phyloP scores from a whole-genome alignment of 805 yeast genomes.

The Candida methanosorbosa region DNA sequence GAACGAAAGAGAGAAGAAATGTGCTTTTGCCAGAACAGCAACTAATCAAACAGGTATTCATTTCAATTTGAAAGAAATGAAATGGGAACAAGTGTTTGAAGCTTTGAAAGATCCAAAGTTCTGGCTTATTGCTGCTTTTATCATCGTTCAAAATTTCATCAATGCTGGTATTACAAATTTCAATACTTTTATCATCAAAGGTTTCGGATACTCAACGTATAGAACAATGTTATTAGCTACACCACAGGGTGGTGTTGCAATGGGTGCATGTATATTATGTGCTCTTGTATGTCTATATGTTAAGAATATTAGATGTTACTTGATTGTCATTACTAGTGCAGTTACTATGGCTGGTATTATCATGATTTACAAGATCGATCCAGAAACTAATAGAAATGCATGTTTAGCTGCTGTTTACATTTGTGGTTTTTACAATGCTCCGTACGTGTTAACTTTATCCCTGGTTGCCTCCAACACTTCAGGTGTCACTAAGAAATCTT shows the following conservation, averaged over 20 bases:
- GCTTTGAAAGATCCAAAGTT: slow-evolving; percentile 37
- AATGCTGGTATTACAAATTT: slow-evolving; percentile 3
- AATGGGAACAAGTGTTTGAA: slow-evolving; percentile 44
- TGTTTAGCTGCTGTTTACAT: slow-evolving; percentile 1
- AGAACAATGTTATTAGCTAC: slow-evolving; percentile 21
- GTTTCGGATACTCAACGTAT: slow-evolving; percentile 3
- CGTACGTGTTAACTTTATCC: slow-evolving; percentile 8
- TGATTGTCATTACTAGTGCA: slow-evolving; percentile 15
- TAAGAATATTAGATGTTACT: slow-evolving; percentile 15
- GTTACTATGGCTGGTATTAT: slow-evolving; percentile 24
- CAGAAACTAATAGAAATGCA: slow-evolving; percentile 2
- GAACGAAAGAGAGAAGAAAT: slow-evolving; percentile 29
- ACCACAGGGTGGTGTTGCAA: slow-evolving; percentile 27
- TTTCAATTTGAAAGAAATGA: slow-evolving; percentile 49
- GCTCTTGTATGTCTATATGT: slow-evolving; percentile 12
- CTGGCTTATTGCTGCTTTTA: slow-evolving; percentile 25
- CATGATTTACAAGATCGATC: slow-evolving; percentile 16
- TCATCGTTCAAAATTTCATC: slow-evolving; percentile 4
- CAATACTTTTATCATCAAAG: slow-evolving; percentile 2
- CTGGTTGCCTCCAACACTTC: slow-evolving; percentile 35
- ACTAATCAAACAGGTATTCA: slow-evolving; percentile 42
- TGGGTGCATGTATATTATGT: slow-evolving; percentile 21
- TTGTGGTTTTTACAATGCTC: slow-evolving; percentile 2
- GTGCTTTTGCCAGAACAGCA: slow-evolving; percentile 12
- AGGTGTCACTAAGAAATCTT: slow-evolving; percentile 56